Evolutionary conservation across 495 filamentous ascomycete genomes (phyloP), one percentile per base, ranked within the genome.

Genomic region (Thermochaetoides thermophila): DNA sequence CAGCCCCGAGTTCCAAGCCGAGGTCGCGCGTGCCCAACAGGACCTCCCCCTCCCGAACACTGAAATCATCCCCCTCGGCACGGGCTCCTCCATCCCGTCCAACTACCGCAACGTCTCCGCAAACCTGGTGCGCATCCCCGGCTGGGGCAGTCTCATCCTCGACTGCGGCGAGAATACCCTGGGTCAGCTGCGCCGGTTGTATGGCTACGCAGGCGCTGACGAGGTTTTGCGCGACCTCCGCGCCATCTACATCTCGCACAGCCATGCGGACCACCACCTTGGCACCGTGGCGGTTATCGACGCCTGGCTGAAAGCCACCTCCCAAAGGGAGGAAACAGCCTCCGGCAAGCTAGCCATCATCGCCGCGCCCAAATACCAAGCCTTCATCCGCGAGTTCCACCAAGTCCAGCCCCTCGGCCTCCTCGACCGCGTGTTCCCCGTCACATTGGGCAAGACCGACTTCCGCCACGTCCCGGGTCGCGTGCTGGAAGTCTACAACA

Each of bases 261-360:
- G 87, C 32, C 89, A 99, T 48, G 89, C 89, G 17, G 89, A 99
- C 59, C 89, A 99, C 55, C 89, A 99, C 47, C 69, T 96, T 13
- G 89, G 89, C 19, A 81, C 75, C 0, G 65, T 66, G 17, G 67
- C 77, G 12, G 59, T 95, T 17, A 76, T 99, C 46, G 81, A 81
- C 12, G 87, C 83, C 74, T 74, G 78, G 37, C 46, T 16, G 17
- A 38, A 69, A 66, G 42, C 50, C 28, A 43, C 17, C 7, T n/a
- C n/a, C n/a, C 21, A 24, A 24, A 32, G 35, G 4, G 4, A 15
- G 12, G 17, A 36, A 12, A 15, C 29, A 17, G 1, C 31, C 13
- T 3, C 18, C 22, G 24, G 20, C 18, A 32, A 37, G 11, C 34
- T 49, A 18, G 27, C 48, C 29, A 28, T 51, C 27, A 35, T 49